Evolutionary conservation across 73 alveolate species (phyloP), one percentile per base, ranked within the genome.

Genomic region (Stentor coeruleus): DNA sequence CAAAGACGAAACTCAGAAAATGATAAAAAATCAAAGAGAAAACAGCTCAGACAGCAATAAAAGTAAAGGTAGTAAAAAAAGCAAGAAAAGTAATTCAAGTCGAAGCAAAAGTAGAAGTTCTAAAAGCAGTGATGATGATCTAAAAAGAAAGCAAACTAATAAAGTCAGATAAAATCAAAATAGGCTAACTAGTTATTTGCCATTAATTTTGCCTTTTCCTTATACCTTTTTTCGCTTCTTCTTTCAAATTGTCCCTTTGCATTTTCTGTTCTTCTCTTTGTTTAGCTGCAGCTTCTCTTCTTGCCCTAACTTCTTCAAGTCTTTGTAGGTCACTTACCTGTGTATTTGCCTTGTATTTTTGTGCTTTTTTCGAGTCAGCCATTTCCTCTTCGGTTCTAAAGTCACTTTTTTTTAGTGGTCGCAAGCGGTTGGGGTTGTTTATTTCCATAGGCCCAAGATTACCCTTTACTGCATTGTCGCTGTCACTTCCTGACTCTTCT

Each of bases 201-300:
- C n/a, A n/a, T 66, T 66, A 20, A 66, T 66, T 66, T 66, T 66
- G n/a, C 37, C 79, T 66, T 66, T 20, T 20, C n/a, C n/a, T n/a
- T 28, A 31, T 66, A 14, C 79, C 40, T 0, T 49, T 49, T 49
- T 49, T 49, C n/a, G 79, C 79, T 2, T 66, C 79, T 66, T 66
- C 79, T 33, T 66, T 66, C n/a, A 66, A 31, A 1, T 20, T 66
- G n/a, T 66, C 79, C 33, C 37, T 20, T 2, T 66, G n/a, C 15
- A 11, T 66, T 40, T 66, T 66, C 11, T 66, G 20, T 66, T 66
- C 79, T 66, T 66, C 79, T 66, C 79, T 66, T 66, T 66, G 79
- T 33, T 2, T 66, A 1, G 79, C n/a, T 66, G 79, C 79, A 20
- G 79, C 79, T 26, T 66, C 79, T 2, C 79, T 20, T 66, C 79